Percentiles rank a stretch among this genome's conserved stretches.
These are phyloP conservation scores for Ophiostoma australiae DNA, from an alignment of 2,329 filamentous ascomycete genomes.

Conservation along the genomic window DNA sequence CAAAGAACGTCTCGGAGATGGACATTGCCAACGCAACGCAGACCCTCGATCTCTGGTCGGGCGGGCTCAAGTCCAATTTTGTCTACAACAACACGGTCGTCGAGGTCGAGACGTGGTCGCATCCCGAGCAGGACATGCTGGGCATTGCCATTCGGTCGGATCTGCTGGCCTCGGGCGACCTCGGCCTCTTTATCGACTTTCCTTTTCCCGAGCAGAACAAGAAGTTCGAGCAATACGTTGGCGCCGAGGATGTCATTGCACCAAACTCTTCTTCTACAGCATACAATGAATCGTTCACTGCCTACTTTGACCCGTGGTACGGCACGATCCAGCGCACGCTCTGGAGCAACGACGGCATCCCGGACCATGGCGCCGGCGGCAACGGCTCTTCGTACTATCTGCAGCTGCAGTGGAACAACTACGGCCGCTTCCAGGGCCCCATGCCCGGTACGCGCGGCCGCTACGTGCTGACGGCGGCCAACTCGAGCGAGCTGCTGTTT, in stretches of 20 bases:
- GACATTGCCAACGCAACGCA: neutral
- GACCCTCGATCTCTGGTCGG: constrained; percentile 45
- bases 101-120: constrained; percentile 42
- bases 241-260: neutral
- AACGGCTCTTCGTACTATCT: constrained; percentile 28
- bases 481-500: neutral
- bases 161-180: constrained; percentile 29
- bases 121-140: constrained; percentile 44
- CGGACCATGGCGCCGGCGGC: neutral
- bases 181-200: neutral
- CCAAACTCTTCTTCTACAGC: neutral
- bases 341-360: constrained; percentile 37
- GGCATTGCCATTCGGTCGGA: constrained; percentile 41
- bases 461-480: neutral
- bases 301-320: constrained; percentile 28
- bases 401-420: constrained; percentile 1
- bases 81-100: constrained; percentile 38
- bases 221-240: neutral
- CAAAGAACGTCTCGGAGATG: neutral
- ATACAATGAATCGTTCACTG: constrained; percentile 31
- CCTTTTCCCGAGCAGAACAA: neutral
- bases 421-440: neutral
- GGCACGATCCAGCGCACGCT: constrained; percentile 43
- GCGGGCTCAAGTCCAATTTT: constrained; percentile 43
- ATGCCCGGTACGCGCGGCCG: neutral